A percentile compares a stretch with the other conserved stretches of the same genome.
Evolutionary conservation across 805 yeast genomes (phyloP).

Genomic region (Yamadazyma tumulicola): DNA sequence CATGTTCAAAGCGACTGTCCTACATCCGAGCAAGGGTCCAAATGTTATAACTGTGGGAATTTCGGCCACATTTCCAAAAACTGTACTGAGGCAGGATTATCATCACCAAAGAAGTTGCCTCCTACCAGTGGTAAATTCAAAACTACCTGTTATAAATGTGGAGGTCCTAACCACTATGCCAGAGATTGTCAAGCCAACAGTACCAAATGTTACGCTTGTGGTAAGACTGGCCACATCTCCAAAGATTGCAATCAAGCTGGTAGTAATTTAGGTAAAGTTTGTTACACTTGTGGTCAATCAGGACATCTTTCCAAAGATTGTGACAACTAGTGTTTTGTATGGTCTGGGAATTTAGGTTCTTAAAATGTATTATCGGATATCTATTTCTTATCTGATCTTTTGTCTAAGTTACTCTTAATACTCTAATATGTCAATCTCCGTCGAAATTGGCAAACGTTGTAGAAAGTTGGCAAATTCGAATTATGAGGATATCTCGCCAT

Average conservation of each 20-base stretch:
- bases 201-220: constrained; percentile 89
- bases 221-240: constrained; percentile 84
- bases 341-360: too few species aligned
- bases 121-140: constrained; percentile 21
- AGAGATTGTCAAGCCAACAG: constrained; percentile 76
- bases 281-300: constrained; percentile 70
- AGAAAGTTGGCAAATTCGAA: too few species aligned
- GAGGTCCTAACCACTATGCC: constrained; percentile 91
- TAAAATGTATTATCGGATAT: too few species aligned
- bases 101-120: constrained; percentile 4
- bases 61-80: constrained; percentile 81
- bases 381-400: too few species aligned
- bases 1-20: constrained; percentile 87
- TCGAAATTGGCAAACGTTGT: too few species aligned
- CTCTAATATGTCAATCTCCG: too few species aligned
- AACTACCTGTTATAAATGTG: constrained; percentile 82
- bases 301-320: constrained; percentile 92
- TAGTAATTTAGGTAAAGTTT: constrained; percentile 46
- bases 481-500: too few species aligned
- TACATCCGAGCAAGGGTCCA: constrained; percentile 58
- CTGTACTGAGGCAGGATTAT: constrained; percentile 41
- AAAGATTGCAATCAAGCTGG: constrained; percentile 71
- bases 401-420: too few species aligned
- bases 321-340: constrained; percentile 15
- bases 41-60: constrained; percentile 60